Conservation (phyloP, 352 stramenopile species). For the Globisporangium perplexum region DNA sequence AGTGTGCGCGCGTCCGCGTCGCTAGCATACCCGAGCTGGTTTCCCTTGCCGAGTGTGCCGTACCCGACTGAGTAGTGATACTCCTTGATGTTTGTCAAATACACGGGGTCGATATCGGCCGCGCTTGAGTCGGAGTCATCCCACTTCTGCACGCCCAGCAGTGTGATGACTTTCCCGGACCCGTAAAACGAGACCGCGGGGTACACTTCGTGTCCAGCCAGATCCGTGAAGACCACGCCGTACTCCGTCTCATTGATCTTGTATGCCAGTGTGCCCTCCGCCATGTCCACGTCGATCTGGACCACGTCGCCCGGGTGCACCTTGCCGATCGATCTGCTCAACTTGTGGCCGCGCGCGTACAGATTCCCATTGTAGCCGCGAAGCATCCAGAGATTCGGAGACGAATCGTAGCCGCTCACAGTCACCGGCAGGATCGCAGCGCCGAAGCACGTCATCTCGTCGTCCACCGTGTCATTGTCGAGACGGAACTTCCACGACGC, state of each 20-base stretch:
- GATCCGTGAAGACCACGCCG: constrained; percentile 80
- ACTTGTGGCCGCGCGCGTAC: constrained; percentile 85
- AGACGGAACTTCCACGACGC: constrained; percentile 87
- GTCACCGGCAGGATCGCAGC: constrained; percentile 85
- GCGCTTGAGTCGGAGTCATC: constrained; percentile 36
- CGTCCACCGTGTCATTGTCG: constrained; percentile 85
- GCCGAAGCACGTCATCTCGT: constrained; percentile 92
- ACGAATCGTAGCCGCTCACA: constrained; percentile 88
- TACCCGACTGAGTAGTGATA: constrained; percentile 78
- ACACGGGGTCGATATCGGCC: constrained; percentile 44
- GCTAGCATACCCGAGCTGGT: constrained; percentile 69
- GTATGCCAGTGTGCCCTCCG: constrained; percentile 77
- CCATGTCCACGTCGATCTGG: constrained; percentile 87
- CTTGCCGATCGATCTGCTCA: constrained; percentile 82
- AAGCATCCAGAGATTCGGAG: constrained; percentile 89
- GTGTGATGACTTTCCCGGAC: constrained; percentile 83
- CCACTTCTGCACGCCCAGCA: constrained; percentile 77
- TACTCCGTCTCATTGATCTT: constrained; percentile 90
- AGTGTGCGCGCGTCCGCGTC: constrained; percentile 24
- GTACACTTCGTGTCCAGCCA: constrained; percentile 78
- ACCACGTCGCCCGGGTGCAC: constrained; percentile 86
- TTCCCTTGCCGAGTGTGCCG: constrained; percentile 69
- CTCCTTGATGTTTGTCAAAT: constrained; percentile 72
- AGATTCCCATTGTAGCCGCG: constrained; percentile 90
- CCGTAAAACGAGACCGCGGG: constrained; percentile 87